These are phyloP conservation scores for Boechera stricta DNA, from an alignment of 345 rosid genomes.

Conservation along the genomic window DNA sequence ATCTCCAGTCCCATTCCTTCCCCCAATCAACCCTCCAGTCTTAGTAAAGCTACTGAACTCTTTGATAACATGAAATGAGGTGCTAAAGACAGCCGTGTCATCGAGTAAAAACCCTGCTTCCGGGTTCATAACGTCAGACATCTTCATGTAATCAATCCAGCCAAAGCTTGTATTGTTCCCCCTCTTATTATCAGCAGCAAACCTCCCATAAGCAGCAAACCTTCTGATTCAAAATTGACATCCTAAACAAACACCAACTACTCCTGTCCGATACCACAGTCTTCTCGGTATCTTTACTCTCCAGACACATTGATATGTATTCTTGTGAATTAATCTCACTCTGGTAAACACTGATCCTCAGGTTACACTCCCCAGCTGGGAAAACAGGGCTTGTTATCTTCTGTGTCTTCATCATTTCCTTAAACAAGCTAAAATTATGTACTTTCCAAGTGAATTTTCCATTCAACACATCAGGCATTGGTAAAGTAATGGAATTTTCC, in stretches of 20 bases:
- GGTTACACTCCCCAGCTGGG: conserved; percentile 95
- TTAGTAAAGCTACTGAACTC: conserved; percentile 78
- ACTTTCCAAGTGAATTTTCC: conserved; percentile 99
- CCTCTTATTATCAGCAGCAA: conserved; percentile 91
- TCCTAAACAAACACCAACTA: conserved; percentile 99
- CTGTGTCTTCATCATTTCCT: conserved; percentile 96
- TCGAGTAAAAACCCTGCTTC: conserved; percentile 84
- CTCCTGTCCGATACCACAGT: conserved; percentile 68
- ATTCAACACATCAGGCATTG: conserved; percentile 81
- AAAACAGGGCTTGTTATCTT: conserved; percentile 98
- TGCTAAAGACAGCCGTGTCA: conserved; percentile 87
- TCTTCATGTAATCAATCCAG: conserved; percentile 97
- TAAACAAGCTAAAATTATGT: conserved; percentile 91
- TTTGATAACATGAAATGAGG: conserved; percentile 93
- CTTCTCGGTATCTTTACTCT: conserved; percentile 94
- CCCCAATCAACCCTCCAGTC: conserved; percentile 57
- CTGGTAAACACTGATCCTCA: conserved; percentile 91
- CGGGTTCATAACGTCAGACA: conserved; percentile 74
- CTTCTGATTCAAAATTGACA: conserved; percentile 91
- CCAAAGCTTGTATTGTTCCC: conserved; percentile 98
- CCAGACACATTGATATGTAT: conserved; percentile 93
- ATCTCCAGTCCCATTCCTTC: conserved; percentile 53
- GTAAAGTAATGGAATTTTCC: conserved; percentile 60
- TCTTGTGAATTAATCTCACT: conserved; percentile 85
- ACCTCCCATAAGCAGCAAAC: conserved; percentile 89